These are phyloP conservation scores for Blumeria graminis DNA, from an alignment of 2,329 filamentous ascomycete species.

Conservation along the genomic window DNA sequence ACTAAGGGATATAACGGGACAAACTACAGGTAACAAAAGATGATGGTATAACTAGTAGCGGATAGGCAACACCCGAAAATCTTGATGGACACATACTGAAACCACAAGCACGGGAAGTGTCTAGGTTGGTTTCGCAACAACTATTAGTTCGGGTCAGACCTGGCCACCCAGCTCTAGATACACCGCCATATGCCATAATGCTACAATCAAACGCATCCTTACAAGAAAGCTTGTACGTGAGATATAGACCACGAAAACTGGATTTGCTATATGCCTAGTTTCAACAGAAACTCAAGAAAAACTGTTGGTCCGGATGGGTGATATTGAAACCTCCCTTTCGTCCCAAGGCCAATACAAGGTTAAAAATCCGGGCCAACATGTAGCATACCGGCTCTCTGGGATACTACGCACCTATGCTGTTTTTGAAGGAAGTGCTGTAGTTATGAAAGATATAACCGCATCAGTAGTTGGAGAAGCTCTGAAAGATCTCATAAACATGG, in stretches of 20 bases:
- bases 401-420: neutral
- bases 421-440: neutral
- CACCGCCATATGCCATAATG: neutral
- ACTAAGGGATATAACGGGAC: no score
- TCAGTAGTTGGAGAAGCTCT: neutral
- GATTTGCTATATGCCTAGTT: neutral
- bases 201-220: neutral
- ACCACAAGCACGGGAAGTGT: no score
- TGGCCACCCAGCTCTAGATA: neutral
- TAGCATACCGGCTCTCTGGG: neutral
- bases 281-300: neutral
- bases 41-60: no score
- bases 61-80: no score
- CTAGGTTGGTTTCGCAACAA: no score
- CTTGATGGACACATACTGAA: no score
- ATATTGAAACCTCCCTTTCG: neutral
- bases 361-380: neutral
- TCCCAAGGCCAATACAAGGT: neutral
- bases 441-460: neutral
- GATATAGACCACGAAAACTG: neutral
- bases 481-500: neutral
- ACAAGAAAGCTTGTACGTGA: neutral
- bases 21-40: no score
- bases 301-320: neutral
- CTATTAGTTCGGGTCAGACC: neutral